phyloP scores from a whole-genome alignment of 345 rosid genomes.

The Balakata baccata region DNA sequence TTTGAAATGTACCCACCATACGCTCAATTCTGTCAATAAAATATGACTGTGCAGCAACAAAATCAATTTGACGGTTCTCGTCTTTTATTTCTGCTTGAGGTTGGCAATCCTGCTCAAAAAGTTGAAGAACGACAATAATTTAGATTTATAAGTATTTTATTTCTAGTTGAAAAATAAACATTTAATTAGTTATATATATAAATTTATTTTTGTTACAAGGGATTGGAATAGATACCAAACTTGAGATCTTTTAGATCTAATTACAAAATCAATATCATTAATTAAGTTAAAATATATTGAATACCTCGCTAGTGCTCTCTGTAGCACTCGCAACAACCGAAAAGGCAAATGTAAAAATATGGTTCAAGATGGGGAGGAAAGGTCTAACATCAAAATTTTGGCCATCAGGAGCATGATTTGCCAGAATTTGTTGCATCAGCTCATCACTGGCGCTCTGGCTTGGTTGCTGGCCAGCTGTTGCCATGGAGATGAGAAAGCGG shows the following conservation, averaged over 20 bases:
- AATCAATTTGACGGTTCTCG: conserved; percentile 7
- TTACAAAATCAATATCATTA: no score
- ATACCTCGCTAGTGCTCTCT: not conserved
- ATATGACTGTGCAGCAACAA: conserved; percentile 16
- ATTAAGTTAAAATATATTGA: no score
- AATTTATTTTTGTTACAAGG: no score
- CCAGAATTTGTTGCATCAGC: conserved; percentile 51
- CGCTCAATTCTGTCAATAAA: conserved; percentile 25
- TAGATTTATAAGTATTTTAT: no score
- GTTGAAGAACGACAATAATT: not conserved
- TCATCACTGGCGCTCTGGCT: conserved; percentile 36
- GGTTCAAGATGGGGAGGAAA: conserved; percentile 52
- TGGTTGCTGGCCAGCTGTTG: conserved; percentile 18
- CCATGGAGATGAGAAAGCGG: not conserved
- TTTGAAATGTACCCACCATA: conserved; percentile 24
- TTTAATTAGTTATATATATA: no score
- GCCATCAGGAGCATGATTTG: conserved; percentile 66
- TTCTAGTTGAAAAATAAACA: no score
- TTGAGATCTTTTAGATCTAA: no score
- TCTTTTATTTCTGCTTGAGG: conserved; percentile 18
- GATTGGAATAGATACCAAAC: no score
- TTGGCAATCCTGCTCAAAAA: conserved; percentile 11
- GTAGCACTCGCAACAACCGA: not conserved
- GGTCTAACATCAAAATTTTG: conserved; percentile 61
- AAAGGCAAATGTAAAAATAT: conserved; percentile 39